A percentile compares a stretch with the other conserved stretches of the same genome.
Conservation (phyloP, 2,329 filamentous ascomycete species). For the Colletotrichum tabaci region DNA sequence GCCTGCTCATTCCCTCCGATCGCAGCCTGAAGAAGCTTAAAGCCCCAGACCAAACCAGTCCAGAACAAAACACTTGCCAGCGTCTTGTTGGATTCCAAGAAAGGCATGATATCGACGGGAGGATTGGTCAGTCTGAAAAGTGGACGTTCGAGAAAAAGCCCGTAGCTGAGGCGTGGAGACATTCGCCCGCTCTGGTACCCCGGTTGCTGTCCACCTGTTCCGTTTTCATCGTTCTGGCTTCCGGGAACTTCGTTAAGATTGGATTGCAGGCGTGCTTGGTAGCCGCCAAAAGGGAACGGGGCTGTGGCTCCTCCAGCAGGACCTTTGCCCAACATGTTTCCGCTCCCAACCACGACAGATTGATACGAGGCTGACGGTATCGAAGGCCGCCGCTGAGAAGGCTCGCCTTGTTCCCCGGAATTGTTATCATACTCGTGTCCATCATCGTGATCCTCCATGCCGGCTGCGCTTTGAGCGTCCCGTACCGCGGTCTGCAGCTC, state of each 20-base stretch:
- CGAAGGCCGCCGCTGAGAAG: neutral
- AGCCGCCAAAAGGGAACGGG: neutral
- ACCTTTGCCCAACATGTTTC: neutral
- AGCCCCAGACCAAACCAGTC: constrained; percentile 7
- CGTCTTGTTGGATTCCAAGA: neutral
- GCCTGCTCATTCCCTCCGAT: constrained; percentile 2
- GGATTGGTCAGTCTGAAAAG: neutral
- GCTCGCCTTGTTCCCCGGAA: neutral
- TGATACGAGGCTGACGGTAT: neutral
- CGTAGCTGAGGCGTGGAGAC: constrained; percentile 19
- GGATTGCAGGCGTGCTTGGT: neutral
- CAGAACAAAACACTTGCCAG: constrained; percentile 9
- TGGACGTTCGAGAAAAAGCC: neutral
- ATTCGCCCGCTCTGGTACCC: constrained; percentile 8
- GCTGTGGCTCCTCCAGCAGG: neutral
- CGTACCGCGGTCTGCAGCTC: neutral
- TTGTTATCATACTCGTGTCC: neutral
- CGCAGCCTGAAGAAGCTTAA: neutral
- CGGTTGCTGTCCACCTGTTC: neutral
- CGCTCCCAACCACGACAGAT: neutral
- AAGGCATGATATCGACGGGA: constrained; percentile 18
- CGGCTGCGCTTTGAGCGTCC: neutral
- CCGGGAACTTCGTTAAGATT: neutral
- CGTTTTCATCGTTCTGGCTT: neutral
- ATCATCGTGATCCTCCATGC: neutral